A percentile compares a stretch with the other conserved stretches of the same genome.
These are phyloP conservation scores for Phytophthora cryptogea DNA, from an alignment of 352 stramenopile genomes.

Conservation along the genomic window DNA sequence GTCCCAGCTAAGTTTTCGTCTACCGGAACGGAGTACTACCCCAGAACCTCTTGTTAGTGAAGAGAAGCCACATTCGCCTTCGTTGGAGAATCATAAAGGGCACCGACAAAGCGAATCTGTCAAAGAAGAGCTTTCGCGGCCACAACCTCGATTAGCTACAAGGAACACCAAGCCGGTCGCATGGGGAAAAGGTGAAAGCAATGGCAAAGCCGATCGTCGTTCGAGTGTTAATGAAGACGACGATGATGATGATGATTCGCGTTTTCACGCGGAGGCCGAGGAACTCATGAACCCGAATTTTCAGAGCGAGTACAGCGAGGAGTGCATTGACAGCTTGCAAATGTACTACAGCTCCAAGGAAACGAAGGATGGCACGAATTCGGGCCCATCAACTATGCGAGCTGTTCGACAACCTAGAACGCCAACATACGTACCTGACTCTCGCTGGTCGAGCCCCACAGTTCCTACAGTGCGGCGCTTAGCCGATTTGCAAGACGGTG, in stretches of 20 bases:
- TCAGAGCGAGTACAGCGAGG: conserved; percentile 78
- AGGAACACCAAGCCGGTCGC: conserved; percentile 14
- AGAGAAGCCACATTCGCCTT: conserved; percentile 27
- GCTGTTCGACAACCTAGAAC: conserved; percentile 11
- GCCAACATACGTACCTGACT: not conserved
- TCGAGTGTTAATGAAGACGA: conserved; percentile 28
- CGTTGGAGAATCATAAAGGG: not conserved
- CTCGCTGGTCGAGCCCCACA: conserved; percentile 11
- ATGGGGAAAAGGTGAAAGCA: conserved; percentile 17
- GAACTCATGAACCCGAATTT: conserved; percentile 84
- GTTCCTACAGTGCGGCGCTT: conserved; percentile 1
- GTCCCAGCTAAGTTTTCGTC: conserved; percentile 50
- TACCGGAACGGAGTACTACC: conserved; percentile 62
- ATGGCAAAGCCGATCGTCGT: conserved; percentile 10
- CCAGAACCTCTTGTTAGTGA: conserved; percentile 50
- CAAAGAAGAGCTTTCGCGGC: conserved; percentile 16
- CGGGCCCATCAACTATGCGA: conserved; percentile 7
- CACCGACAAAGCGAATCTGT: not conserved
- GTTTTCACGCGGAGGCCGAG: conserved; percentile 61
- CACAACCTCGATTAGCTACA: conserved; percentile 9
- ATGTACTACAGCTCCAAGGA: conserved; percentile 64
- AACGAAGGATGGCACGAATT: conserved; percentile 17
- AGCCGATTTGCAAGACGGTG: conserved; percentile 20
- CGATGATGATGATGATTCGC: conserved; percentile 38
- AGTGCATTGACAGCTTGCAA: conserved; percentile 77